Percentiles rank a stretch among this genome's conserved stretches.
Conservation (phyloP, 2,329 filamentous ascomycete genomes). For the Beauveria rudraprayagi region DNA sequence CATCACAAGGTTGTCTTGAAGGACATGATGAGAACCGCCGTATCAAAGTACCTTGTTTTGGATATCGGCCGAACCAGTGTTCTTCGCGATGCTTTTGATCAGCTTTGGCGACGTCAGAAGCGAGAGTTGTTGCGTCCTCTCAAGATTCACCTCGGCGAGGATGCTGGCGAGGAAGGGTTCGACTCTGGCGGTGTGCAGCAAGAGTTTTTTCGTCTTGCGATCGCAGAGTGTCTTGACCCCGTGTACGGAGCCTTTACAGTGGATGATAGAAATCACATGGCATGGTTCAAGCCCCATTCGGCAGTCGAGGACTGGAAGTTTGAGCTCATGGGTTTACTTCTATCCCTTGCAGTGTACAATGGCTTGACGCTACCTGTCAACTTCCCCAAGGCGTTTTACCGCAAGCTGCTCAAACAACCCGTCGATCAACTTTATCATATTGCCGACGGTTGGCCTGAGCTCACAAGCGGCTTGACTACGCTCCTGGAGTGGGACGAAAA, state of each 20-base stretch:
- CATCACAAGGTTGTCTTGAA: conserved; percentile 55
- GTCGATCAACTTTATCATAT: conserved; percentile 69
- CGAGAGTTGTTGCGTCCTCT: conserved; percentile 76
- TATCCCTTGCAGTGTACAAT: conserved; percentile 88
- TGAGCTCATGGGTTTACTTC: conserved; percentile 77
- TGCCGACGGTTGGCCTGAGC: conserved; percentile 76
- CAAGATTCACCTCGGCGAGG: conserved; percentile 79
- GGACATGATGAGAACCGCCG: conserved; percentile 56
- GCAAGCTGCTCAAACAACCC: conserved; percentile 63
- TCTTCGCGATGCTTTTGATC: conserved; percentile 69
- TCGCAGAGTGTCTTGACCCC: conserved; percentile 71
- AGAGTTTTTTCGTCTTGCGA: conserved; percentile 84
- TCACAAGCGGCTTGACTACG: conserved; percentile 64
- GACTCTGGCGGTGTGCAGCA: conserved; percentile 95
- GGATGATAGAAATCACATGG: conserved; percentile 67
- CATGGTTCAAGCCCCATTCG: conserved; percentile 81
- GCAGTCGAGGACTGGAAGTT: conserved; percentile 82
- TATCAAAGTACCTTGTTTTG: conserved; percentile 63
- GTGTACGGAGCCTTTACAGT: conserved; percentile 73
- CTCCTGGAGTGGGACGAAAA: conserved; percentile 69
- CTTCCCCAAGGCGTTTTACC: conserved; percentile 79
- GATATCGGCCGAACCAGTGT: conserved; percentile 60
- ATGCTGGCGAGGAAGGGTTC: conserved; percentile 76
- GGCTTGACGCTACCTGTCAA: conserved; percentile 84
- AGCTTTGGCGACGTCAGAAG: conserved; percentile 79